Evolutionary conservation across 1,284 basidiomycete genomes (phyloP).

Genomic region (Ceratobasidium sp.): DNA sequence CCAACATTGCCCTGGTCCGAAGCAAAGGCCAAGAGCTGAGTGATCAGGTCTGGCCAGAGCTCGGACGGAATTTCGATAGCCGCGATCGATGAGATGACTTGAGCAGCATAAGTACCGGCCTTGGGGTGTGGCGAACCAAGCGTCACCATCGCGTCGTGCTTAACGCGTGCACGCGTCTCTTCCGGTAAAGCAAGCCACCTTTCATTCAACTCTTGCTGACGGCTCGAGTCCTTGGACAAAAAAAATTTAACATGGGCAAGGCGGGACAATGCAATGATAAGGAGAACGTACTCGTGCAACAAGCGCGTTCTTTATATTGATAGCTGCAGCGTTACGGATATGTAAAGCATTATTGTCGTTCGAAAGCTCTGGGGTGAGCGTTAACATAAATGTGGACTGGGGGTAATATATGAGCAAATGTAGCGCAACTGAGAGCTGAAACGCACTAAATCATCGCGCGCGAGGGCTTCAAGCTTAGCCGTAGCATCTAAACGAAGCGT

Average conservation of each 20-base stretch:
- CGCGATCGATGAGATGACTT: slow-evolving; percentile 94
- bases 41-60: slow-evolving; percentile 92
- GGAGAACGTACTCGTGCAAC: slow-evolving; percentile 78
- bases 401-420: slow-evolving; percentile 43
- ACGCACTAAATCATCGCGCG: slow-evolving; percentile 86
- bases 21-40: slow-evolving; percentile 87
- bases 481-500: slow-evolving; percentile 89
- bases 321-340: slow-evolving; percentile 92
- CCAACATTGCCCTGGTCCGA: slow-evolving; percentile 80
- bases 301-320: slow-evolving; percentile 97
- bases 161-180: slow-evolving; percentile 82
- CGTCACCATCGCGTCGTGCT: slow-evolving; percentile 85
- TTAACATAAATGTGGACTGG: slow-evolving; percentile 77
- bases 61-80: slow-evolving; percentile 89
- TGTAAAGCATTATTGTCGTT: slow-evolving; percentile 78
- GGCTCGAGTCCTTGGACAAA: slow-evolving; percentile 71
- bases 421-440: slow-evolving; percentile 3
- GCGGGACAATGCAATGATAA: slow-evolving; percentile 43
- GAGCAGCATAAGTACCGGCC: slow-evolving; percentile 89
- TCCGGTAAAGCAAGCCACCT: slow-evolving; percentile 84
- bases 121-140: slow-evolving; percentile 79
- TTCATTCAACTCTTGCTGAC: slow-evolving; percentile 79
- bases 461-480: slow-evolving; percentile 84
- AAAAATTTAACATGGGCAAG: slow-evolving; percentile 45
- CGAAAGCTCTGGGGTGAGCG: slow-evolving; percentile 83